Conservation (phyloP, 148 eudicot genomes). For the Silene conica region DNA sequence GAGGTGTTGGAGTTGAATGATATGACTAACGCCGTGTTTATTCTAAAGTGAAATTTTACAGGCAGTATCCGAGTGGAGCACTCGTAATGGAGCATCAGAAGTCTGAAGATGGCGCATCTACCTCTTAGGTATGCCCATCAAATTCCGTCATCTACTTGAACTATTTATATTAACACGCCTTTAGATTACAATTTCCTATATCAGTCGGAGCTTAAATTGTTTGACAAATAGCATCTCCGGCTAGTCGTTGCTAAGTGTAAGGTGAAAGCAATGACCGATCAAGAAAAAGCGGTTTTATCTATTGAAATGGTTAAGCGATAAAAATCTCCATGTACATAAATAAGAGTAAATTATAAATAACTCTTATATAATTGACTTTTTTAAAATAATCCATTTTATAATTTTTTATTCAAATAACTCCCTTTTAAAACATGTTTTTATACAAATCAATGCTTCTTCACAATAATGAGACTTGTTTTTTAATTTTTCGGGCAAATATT, state of each 20-base stretch:
- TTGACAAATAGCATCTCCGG: not conserved
- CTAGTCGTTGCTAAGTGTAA: conserved; percentile 1
- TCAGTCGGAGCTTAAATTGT: conserved; percentile 2
- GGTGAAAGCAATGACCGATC: not conserved
- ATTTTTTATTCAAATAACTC: too few relatives aligned
- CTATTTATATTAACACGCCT: not conserved
- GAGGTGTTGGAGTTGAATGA: not conserved
- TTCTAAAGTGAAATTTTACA: conserved; percentile 11
- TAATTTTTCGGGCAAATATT: too few relatives aligned
- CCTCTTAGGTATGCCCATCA: not conserved
- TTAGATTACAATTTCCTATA: not conserved
- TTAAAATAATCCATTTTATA: too few relatives aligned
- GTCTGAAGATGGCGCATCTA: not conserved
- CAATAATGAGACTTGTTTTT: too few relatives aligned
- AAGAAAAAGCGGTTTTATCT: not conserved
- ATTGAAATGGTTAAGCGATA: too few relatives aligned
- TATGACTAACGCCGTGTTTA: not conserved
- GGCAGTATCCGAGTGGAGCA: not conserved
- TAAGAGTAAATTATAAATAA: too few relatives aligned
- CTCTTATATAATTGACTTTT: too few relatives aligned
- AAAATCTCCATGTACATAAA: too few relatives aligned
- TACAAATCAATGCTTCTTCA: too few relatives aligned
- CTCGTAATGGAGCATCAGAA: not conserved
- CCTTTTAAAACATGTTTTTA: too few relatives aligned
- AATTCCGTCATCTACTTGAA: not conserved